Conservation (phyloP, 2,329 filamentous ascomycete species). For the Sclerotinia minor region DNA sequence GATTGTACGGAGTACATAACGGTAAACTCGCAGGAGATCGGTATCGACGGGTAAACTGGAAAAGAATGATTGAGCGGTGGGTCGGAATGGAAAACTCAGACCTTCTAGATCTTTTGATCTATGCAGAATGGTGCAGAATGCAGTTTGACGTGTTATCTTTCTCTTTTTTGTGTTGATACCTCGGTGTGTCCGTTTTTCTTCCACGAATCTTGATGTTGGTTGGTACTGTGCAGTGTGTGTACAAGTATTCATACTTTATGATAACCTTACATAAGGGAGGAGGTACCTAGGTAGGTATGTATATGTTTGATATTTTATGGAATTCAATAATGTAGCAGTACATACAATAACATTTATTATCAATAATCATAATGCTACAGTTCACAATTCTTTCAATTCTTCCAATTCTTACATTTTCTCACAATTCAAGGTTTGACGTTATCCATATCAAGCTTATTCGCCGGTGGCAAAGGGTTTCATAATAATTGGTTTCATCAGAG, state of each 20-base stretch:
- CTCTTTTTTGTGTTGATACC: no score
- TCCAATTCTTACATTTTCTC: no score
- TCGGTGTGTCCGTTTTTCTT: neutral
- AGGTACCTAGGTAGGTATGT: no score
- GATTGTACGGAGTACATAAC: neutral
- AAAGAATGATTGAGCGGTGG: neutral
- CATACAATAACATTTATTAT: no score
- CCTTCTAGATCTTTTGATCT: neutral
- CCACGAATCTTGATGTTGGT: neutral
- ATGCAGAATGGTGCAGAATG: constrained; percentile 3
- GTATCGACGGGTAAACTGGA: neutral
- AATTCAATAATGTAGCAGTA: no score
- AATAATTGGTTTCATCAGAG: constrained; percentile 12
- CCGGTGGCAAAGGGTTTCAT: constrained; percentile 9
- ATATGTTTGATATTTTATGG: no score
- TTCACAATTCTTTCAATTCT: neutral
- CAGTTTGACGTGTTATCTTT: constrained; percentile 5
- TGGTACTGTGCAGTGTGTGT: no score
- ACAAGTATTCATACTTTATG: no score
- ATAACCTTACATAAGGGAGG: no score
- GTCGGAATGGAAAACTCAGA: neutral
- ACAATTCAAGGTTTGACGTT: neutral
- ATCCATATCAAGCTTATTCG: neutral
- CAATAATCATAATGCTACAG: no score
- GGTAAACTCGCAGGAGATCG: no score